Base-by-base conservation (phyloP, 2,329 filamentous ascomycete species). In the Cadophora sp. region DNA sequence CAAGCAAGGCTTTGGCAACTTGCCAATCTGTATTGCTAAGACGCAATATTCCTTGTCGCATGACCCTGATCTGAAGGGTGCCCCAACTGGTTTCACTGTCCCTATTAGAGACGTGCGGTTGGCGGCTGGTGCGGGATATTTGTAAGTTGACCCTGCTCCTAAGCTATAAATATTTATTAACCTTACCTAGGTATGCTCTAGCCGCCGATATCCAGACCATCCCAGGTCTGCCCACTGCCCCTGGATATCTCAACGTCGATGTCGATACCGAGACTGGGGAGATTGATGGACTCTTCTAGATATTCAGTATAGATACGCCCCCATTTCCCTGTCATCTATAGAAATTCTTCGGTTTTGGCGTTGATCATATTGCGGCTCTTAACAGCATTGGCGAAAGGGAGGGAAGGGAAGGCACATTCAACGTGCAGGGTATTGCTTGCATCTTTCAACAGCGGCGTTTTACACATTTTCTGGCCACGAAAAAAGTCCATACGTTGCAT, bases 121-220 rank as follows among this genome's bases (percentile, higher is more conserved):
- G 85, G 96, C 96, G 33, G 94, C 94, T 67, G 96, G 96, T 76
- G 96, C 93, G 70, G 96, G 96, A 70, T 97, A 97, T 79, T 82
- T 97, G 86, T 93, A 81, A 87, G 89, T 83, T 65, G 47, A 18
- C 55, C 7, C 16, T 6, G 20, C 39, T 3, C 36, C 33, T 7
- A 39, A 39, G 61, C 16, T 8, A 27, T n/a, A 22, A 22, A 20
- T 8, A 22, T 13, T 48, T 60, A 72, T 80, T 84, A 77, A 84
- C 70, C 60, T 8, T 7, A 41, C 64, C 16, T 56, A 91, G 91
- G 63, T 97, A 97, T 75, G 96, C 96, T 7, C 86, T 98, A 69
- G 96, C 96, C 63, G 96, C 96, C 16, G 96, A 99, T 77, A 98
- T 99, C 72, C 96, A 98, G 84, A 99, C 96, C 1, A 99, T 99